These are phyloP conservation scores for Fusarium ambrosium DNA, from an alignment of 2,329 filamentous ascomycete species.

Conservation along the genomic window DNA sequence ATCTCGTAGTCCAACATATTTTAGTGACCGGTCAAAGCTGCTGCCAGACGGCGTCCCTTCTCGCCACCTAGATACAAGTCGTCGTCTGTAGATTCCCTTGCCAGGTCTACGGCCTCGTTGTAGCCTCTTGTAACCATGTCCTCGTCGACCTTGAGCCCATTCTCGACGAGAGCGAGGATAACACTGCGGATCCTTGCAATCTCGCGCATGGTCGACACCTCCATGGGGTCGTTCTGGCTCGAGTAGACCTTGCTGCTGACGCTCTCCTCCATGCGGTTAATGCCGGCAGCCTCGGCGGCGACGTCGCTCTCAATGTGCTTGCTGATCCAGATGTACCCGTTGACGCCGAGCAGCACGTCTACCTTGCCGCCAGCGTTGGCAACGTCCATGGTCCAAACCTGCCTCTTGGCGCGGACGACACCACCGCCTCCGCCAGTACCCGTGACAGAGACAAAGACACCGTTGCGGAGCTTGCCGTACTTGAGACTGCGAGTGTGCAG, in stretches of 20 bases:
- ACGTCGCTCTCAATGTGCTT: conserved; percentile 79
- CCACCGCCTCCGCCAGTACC: conserved; percentile 89
- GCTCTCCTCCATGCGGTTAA: conserved; percentile 90
- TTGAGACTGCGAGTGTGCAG: conserved; percentile 92
- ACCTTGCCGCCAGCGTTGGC: conserved; percentile 73
- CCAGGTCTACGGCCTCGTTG: conserved; percentile 82
- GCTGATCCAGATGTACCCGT: conserved; percentile 96
- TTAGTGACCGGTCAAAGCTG: conserved; percentile 51
- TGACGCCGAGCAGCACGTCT: conserved; percentile 92
- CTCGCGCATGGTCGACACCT: conserved; percentile 82
- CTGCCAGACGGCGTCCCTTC: conserved; percentile 64
- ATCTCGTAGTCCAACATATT: not conserved
- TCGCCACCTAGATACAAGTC: conserved; percentile 73
- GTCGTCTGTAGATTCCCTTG: conserved; percentile 70
- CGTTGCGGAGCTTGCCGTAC: conserved; percentile 96
- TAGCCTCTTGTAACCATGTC: conserved; percentile 88
- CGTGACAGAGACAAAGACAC: conserved; percentile 85
- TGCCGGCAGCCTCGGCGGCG: conserved; percentile 63
- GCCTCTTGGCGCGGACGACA: conserved; percentile 85
- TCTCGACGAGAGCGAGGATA: conserved; percentile 85
- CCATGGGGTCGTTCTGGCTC: conserved; percentile 91
- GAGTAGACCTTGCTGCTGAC: conserved; percentile 91
- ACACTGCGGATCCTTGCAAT: conserved; percentile 88
- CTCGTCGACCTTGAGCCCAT: conserved; percentile 88
- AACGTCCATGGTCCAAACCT: conserved; percentile 85